phyloP scores from a whole-genome alignment of 352 stramenopile genomes.

The Phytophthora palmivora region DNA sequence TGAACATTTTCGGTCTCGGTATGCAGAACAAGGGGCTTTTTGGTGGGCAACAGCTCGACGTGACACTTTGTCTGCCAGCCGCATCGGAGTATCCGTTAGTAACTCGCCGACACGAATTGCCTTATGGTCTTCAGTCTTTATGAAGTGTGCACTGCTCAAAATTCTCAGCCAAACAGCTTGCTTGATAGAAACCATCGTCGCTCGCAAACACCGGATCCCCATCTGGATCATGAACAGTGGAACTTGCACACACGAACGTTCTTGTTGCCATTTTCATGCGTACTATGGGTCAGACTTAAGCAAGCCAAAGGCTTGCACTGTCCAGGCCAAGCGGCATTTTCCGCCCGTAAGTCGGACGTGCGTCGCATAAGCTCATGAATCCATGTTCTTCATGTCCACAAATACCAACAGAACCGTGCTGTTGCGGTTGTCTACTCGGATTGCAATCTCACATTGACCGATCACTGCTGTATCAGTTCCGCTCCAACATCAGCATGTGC shows the following conservation, averaged over 20 bases:
- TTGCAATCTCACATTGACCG: not conserved
- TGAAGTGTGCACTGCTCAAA: conserved; percentile 6
- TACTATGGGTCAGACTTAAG: conserved; percentile 22
- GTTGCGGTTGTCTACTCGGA: not conserved
- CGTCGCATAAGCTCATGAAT: not conserved
- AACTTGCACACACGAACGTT: conserved; percentile 16
- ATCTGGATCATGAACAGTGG: conserved; percentile 21
- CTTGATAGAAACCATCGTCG: conserved; percentile 27
- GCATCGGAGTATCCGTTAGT: conserved; percentile 35
- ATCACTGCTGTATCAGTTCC: not conserved
- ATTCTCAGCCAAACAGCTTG: conserved; percentile 24
- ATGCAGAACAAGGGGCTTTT: conserved; percentile 21
- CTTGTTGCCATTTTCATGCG: conserved; percentile 9
- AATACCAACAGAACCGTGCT: not conserved
- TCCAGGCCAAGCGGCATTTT: not conserved
- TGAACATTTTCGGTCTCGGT: conserved; percentile 19
- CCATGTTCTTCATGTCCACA: not conserved
- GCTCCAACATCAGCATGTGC: no score
- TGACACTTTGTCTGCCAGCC: conserved; percentile 30
- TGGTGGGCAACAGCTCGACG: conserved; percentile 15
- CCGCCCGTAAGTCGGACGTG: not conserved
- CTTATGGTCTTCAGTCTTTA: not conserved
- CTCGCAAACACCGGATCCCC: conserved; percentile 13
- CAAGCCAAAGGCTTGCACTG: conserved; percentile 18
- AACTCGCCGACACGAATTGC: conserved; percentile 14